These are phyloP conservation scores for Tylopilus balloui DNA, from an alignment of 768 basidiomycete genomes.

Conservation along the genomic window DNA sequence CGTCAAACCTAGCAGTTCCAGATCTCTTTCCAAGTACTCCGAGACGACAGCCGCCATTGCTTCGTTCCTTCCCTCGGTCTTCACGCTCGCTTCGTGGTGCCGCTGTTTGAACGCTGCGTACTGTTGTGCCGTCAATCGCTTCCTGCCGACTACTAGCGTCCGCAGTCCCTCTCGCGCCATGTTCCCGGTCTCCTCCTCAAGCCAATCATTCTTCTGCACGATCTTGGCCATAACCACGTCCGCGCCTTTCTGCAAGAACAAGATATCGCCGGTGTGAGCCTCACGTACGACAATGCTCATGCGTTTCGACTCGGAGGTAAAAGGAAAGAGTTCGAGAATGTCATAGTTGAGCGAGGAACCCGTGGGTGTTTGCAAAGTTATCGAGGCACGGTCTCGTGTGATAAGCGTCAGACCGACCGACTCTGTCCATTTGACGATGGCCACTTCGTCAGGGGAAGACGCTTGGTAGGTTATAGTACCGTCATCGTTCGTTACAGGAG, in stretches of 20 bases:
- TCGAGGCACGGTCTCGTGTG: conserved; percentile 86
- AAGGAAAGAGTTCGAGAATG: conserved; percentile 93
- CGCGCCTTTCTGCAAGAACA: conserved; percentile 94
- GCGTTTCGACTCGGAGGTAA: conserved; percentile 97
- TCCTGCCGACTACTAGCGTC: conserved; percentile 89
- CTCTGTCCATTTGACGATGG: conserved; percentile 96
- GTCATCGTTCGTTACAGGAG: conserved; percentile 92
- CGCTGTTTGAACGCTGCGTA: conserved; percentile 70
- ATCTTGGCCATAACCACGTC: conserved; percentile 98
- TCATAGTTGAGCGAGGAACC: conserved; percentile 68
- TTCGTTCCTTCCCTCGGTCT: conserved; percentile 74
- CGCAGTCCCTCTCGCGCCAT: conserved; percentile 97
- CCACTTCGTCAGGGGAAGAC: conserved; percentile 97
- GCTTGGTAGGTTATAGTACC: conserved; percentile 96
- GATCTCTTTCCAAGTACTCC: conserved; percentile 77
- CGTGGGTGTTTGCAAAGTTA: conserved; percentile 72
- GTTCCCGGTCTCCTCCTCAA: conserved; percentile 97
- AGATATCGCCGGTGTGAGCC: conserved; percentile 65
- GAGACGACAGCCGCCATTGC: conserved; percentile 73
- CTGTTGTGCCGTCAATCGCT: conserved; percentile 61
- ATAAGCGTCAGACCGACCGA: conserved; percentile 88
- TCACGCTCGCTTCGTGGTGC: conserved; percentile 76
- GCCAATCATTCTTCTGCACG: conserved; percentile 96
- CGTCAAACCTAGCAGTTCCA: conserved; percentile 90
- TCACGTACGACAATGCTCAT: conserved; percentile 98